phyloP scores from a whole-genome alignment of 331 rosid genomes.

The Erythrophleum ivorense region DNA sequence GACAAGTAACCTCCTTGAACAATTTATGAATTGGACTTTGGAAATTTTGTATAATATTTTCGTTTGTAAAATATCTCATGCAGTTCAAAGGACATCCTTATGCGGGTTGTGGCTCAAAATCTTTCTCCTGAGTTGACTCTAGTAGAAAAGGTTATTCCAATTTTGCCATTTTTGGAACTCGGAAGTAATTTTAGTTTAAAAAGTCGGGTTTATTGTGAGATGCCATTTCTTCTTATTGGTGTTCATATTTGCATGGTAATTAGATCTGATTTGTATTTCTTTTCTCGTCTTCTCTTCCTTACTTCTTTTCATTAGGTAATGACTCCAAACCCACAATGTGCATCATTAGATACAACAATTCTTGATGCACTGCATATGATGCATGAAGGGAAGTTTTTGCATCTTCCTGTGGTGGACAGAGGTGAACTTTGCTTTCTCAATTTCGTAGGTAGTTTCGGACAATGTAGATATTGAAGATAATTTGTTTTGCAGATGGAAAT shows the following conservation, averaged over 20 bases:
- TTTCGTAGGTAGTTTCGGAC: constrained; percentile 10
- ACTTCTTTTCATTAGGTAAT: constrained; percentile 64
- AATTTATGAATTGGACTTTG: constrained; percentile 12
- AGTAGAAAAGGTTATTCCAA: constrained; percentile 79
- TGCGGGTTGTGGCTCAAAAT: constrained; percentile 91
- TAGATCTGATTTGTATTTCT: constrained; percentile 30
- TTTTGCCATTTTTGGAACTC: constrained; percentile 23
- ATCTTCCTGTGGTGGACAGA: constrained; percentile 92
- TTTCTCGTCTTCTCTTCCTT: constrained; percentile 19
- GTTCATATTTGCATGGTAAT: constrained; percentile 11
- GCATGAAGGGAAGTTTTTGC: constrained; percentile 94
- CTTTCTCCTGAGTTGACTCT: constrained; percentile 80
- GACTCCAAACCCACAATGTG: constrained; percentile 92
- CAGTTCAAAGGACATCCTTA: constrained; percentile 94
- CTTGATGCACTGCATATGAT: constrained; percentile 90
- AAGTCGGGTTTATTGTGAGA: constrained; percentile 38
- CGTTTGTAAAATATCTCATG: constrained; percentile 38
- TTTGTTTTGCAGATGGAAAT: constrained; percentile 69
- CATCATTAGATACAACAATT: constrained; percentile 77
- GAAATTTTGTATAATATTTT: constrained; percentile 22
- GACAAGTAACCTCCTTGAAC: constrained; percentile 24
- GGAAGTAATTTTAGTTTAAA: constrained; percentile 2
- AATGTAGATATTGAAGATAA: constrained; percentile 33
- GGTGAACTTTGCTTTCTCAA: constrained; percentile 60
- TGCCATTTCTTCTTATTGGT: constrained; percentile 33